A percentile compares a stretch with the other conserved stretches of the same genome.
Conservation (phyloP, 192 early-diverging fungal species). For the Entophlyctis helioformis region DNA sequence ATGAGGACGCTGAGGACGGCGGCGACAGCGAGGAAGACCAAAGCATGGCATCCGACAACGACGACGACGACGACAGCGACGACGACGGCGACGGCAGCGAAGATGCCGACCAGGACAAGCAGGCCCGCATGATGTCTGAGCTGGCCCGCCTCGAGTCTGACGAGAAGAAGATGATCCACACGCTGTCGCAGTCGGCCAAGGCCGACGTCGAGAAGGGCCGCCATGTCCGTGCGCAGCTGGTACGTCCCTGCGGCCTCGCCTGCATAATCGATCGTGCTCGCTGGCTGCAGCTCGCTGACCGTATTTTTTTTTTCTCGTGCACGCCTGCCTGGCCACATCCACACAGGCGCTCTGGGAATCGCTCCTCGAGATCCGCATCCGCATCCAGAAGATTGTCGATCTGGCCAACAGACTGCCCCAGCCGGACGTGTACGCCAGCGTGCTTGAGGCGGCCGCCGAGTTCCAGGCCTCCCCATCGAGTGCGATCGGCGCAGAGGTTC, state of each 20-base stretch:
- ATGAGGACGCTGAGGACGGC: slow-evolving; percentile 11
- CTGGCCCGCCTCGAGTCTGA: slow-evolving; percentile 67
- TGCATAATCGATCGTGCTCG: neutral
- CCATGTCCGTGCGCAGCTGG: slow-evolving; percentile 83
- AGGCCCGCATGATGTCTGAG: slow-evolving; percentile 21
- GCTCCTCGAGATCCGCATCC: slow-evolving; percentile 75
- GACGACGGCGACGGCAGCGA: slow-evolving; percentile 18
- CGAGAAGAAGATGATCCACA: slow-evolving; percentile 72
- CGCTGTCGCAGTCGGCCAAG: slow-evolving; percentile 58
- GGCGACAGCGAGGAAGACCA: slow-evolving; percentile 21
- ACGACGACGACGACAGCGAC: slow-evolving; percentile 14
- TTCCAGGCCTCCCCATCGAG: neutral
- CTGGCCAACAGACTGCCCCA: slow-evolving; percentile 74
- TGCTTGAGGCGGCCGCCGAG: neutral
- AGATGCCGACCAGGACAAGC: slow-evolving; percentile 1
- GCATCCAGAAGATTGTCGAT: slow-evolving; percentile 64
- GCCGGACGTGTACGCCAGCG: slow-evolving; percentile 16
- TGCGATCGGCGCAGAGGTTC: too few relatives aligned
- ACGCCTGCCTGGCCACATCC: neutral
- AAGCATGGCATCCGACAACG: too few relatives aligned
- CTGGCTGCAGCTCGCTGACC: neutral
- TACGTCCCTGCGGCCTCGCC: slow-evolving; percentile 13
- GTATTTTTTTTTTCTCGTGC: slow-evolving; percentile 1
- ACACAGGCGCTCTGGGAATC: slow-evolving; percentile 64
- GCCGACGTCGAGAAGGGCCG: slow-evolving; percentile 82